Evolutionary conservation across 371 early-diverging fungal species (phyloP).

Genomic region (Mucor racemosus): DNA sequence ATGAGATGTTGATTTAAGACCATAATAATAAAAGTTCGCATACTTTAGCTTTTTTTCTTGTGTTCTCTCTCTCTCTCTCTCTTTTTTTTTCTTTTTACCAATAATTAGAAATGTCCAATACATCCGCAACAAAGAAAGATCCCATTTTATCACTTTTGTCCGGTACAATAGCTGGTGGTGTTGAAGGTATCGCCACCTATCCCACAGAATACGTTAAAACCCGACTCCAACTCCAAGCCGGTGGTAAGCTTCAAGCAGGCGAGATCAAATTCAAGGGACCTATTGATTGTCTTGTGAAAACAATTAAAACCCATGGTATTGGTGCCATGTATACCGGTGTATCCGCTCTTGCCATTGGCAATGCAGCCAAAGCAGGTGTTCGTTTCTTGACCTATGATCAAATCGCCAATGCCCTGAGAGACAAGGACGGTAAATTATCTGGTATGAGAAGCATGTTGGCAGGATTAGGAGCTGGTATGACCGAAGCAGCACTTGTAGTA

Average conservation of each 20-base stretch:
- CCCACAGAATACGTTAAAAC: slow-evolving; percentile 96
- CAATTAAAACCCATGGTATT: slow-evolving; percentile 70
- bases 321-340: slow-evolving; percentile 81
- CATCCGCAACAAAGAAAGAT: slow-evolving; percentile 35
- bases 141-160: slow-evolving; percentile 69
- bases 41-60: not conserved
- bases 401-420: slow-evolving; percentile 73
- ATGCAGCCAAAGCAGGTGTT: slow-evolving; percentile 89
- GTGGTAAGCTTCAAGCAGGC: slow-evolving; percentile 48
- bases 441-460: slow-evolving; percentile 74
- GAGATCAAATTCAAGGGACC: slow-evolving; percentile 77
- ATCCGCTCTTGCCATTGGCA: slow-evolving; percentile 88
- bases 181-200: slow-evolving; percentile 88
- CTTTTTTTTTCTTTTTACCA: too few relatives aligned
- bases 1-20: slow-evolving; percentile 24
- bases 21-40: not conserved
- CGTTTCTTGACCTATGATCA: slow-evolving; percentile 90
- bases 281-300: slow-evolving; percentile 74
- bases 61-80: not conserved
- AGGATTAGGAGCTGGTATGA: slow-evolving; percentile 90
- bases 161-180: slow-evolving; percentile 86
- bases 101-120: slow-evolving; percentile 14
- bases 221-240: slow-evolving; percentile 85
- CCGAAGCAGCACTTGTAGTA: slow-evolving; percentile 85
- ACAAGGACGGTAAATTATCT: slow-evolving; percentile 71